Evolutionary conservation across 257 asterid species (phyloP), one percentile per base, ranked within the genome.

Genomic region (Nyctanthes arbortristis): DNA sequence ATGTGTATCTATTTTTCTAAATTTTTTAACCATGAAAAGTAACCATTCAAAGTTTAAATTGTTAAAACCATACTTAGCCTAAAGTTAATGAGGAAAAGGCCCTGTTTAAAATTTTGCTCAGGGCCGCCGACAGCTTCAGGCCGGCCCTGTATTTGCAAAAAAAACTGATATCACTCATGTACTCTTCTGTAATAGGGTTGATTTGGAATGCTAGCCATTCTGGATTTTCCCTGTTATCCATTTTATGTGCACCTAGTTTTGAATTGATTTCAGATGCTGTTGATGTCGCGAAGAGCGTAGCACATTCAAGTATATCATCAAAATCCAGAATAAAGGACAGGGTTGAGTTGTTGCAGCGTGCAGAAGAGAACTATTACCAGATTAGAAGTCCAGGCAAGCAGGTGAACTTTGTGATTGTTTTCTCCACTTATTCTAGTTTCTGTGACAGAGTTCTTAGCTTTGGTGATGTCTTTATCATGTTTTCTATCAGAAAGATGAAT

Each of bases 311-410:
- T 30, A 78, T 68, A 69, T 73, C 78, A 37, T 77, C 87, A 73
- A 74, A 75, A 39, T 61, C 78, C 71, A 86, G 81, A 63, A 18
- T 93, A 34, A 70, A 63, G 63, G 87, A 91, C 71, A 85, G 70
- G 78, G 78, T 91, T 75, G 91, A 85, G 72, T 77, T 77, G 54
- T 73, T 93, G 79, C 92, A 88, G 73, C 86, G 81, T 35, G 97
- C 98, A 20, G 97, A 93, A 78, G 97, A 91, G 75, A 84, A 82
- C 57, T 87, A 89, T 76, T 83, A 88, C 73, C 76, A 69, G 75
- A 72, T 73, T 79, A 85, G 80, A 72, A 74, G 54, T 74, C 81
- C 77, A 24, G 87, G 78, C 49, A 83, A 80, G 72, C 87, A 85
- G 95, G 98, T 88, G 66, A 30, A 33, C 55, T n/a, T n/a, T 27